Evolutionary conservation across 140 eudicot genomes (phyloP).

Genomic region (Oenanthe javanica): DNA sequence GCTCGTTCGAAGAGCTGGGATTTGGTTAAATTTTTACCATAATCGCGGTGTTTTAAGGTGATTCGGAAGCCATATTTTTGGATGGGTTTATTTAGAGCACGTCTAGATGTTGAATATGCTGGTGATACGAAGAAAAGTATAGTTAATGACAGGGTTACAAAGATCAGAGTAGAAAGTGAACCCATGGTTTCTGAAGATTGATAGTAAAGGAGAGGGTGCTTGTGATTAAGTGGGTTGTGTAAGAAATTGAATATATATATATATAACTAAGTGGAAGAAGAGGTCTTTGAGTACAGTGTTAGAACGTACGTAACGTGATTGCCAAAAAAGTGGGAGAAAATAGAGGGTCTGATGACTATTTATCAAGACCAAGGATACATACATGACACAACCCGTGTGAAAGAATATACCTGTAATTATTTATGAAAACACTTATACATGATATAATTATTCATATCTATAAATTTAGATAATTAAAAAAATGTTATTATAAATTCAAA

Average conservation of each 20-base stretch:
- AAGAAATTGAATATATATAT: background rate
- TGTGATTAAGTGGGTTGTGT: background rate
- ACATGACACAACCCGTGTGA: too few relatives aligned
- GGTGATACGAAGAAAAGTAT: slow-evolving; percentile 17
- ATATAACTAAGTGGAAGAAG: background rate
- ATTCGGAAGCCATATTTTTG: slow-evolving; percentile 34
- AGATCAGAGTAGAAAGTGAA: slow-evolving; percentile 11
- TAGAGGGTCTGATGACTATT: slow-evolving; percentile 3
- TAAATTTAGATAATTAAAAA: too few relatives aligned
- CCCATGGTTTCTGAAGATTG: background rate
- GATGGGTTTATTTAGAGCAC: slow-evolving; percentile 18
- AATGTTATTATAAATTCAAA: too few relatives aligned
- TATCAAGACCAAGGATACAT: background rate
- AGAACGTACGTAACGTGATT: slow-evolving; percentile 6
- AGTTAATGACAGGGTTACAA: slow-evolving; percentile 24
- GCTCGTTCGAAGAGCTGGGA: slow-evolving; percentile 61
- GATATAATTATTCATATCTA: too few relatives aligned
- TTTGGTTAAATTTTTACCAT: slow-evolving; percentile 59
- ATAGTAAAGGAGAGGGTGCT: background rate
- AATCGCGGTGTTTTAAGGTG: slow-evolving; percentile 60
- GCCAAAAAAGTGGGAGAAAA: background rate
- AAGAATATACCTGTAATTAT: too few relatives aligned
- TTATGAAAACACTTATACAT: too few relatives aligned
- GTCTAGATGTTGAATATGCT: slow-evolving; percentile 45
- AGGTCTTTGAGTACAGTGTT: background rate